Evolutionary conservation across 257 asterid species (phyloP), one percentile per base, ranked within the genome.

Genomic region (Nicotiana tomentosiformis): DNA sequence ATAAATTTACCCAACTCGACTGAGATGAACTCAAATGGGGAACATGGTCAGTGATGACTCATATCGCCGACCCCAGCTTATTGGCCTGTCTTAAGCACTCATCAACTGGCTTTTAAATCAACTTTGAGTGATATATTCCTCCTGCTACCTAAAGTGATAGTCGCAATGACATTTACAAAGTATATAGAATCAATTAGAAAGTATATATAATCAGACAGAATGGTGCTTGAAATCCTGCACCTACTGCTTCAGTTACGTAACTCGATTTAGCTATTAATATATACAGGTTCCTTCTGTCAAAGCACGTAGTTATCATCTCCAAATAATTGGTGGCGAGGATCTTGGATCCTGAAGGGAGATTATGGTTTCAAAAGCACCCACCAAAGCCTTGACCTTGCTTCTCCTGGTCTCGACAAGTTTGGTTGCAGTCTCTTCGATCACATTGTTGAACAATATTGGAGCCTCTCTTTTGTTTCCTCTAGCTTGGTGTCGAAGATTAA

Each of bases 361-460:
- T 66, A 92, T 91, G 10, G 89, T 84, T 74, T 90, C 93, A 70
- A 92, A 90, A 6, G 92, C 94, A 77, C 93, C 92, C 33, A 93
- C 93, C 82, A 92, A 92, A 43, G 96, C 93, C 88, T 77, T 87
- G 85, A 92, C 96, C 82, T 81, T 86, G 87, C 89, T 90, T 80
- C 69, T 84, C 89, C 91, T 86, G 84, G 85, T 88, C 82, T 89
- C 94, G 4, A 86, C 90, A 78, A 88, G 91, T 85, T 86, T 88
- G 84, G 56, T 89, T 56, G 88, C 91, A 33, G 92, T 90, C 84
- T 89, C 95, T 90, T 90, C 91, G 7, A 89, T 89, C 58, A 86
- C 90, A 51, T 74, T 74, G 80, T 74, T 74, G 39, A 74, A 49
- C 43, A 74, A 51, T 61, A 26, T 74, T 74, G 80, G 80, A 49